Evolutionary conservation across 495 filamentous ascomycete genomes (phyloP).

Genomic region (Cercophora sp.): DNA sequence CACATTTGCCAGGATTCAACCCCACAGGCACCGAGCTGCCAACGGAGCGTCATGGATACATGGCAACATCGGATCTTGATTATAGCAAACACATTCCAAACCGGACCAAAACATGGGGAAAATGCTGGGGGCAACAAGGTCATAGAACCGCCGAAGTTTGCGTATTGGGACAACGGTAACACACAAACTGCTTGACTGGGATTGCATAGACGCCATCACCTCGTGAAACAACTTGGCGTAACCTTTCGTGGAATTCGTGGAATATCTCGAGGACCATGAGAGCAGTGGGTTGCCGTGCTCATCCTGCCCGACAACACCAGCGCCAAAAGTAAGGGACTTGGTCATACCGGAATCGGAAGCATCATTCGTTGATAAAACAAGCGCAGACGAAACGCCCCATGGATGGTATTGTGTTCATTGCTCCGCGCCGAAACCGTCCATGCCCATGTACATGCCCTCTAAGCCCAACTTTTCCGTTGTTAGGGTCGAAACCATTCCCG

Average conservation of each 20-base stretch:
- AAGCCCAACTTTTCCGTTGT: constrained; percentile 29
- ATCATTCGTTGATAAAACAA: constrained; percentile 31
- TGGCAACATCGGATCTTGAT: too few relatives aligned
- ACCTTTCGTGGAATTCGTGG: constrained; percentile 3
- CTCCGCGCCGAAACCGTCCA: constrained; percentile 33
- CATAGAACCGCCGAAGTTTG: too few relatives aligned
- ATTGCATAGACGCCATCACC: too few relatives aligned
- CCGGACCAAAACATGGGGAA: too few relatives aligned
- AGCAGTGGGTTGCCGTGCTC: too few relatives aligned
- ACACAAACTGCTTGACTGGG: too few relatives aligned
- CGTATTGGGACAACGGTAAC: too few relatives aligned
- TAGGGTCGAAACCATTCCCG: constrained; percentile 26
- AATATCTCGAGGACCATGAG: background rate
- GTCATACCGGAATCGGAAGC: constrained; percentile 18
- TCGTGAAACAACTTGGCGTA: background rate
- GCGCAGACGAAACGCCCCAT: constrained; percentile 36
- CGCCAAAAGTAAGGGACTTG: background rate
- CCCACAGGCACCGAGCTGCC: too few relatives aligned
- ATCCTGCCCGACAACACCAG: background rate
- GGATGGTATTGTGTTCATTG: constrained; percentile 36
- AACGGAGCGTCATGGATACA: too few relatives aligned
- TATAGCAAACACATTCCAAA: too few relatives aligned
- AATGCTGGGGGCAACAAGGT: too few relatives aligned
- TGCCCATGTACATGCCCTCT: constrained; percentile 36
- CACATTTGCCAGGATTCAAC: too few relatives aligned